These are phyloP conservation scores for Tylopilus balloui DNA, from an alignment of 768 basidiomycete species.

Conservation along the genomic window DNA sequence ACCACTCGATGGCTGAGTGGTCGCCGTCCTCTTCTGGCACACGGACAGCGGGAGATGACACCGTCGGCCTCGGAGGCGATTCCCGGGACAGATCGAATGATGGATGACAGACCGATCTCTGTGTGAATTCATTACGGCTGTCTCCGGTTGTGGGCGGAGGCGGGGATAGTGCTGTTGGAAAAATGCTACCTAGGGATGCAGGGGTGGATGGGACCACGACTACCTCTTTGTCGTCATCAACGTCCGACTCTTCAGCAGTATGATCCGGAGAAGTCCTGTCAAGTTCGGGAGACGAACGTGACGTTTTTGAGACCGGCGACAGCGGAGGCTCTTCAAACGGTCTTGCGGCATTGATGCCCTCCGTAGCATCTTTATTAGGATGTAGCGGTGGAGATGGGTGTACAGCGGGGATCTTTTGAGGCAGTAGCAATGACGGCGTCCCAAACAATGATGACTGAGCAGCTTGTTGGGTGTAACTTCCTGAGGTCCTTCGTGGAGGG, in stretches of 20 bases:
- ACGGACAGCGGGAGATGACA: neutral
- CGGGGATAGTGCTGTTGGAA: constrained; percentile 12
- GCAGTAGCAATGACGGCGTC: constrained; percentile 31
- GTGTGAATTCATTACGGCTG: constrained; percentile 6
- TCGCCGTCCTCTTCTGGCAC: constrained; percentile 20
- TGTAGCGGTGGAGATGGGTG: neutral
- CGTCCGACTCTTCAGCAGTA: constrained; percentile 13
- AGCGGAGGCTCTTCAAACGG: constrained; percentile 6
- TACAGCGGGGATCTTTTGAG: constrained; percentile 5
- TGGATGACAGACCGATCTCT: neutral
- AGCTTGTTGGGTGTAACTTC: constrained; percentile 9
- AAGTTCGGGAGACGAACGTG: constrained; percentile 1
- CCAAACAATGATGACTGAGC: constrained; percentile 34
- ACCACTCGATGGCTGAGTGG: constrained; percentile 33
- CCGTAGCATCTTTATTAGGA: neutral
- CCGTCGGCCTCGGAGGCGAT: constrained; percentile 14
- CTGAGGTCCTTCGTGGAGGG: constrained; percentile 26
- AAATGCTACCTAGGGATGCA: neutral
- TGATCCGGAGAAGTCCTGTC: neutral
- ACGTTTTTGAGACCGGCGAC: constrained; percentile 1
- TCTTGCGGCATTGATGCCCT: neutral
- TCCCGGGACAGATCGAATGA: constrained; percentile 3
- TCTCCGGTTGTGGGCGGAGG: constrained; percentile 14
- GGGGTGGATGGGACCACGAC: neutral
- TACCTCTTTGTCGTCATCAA: constrained; percentile 38